Evolutionary conservation across 805 yeast species (phyloP), one percentile per base, ranked within the genome.

Genomic region (Monosporozyma unispora): DNA sequence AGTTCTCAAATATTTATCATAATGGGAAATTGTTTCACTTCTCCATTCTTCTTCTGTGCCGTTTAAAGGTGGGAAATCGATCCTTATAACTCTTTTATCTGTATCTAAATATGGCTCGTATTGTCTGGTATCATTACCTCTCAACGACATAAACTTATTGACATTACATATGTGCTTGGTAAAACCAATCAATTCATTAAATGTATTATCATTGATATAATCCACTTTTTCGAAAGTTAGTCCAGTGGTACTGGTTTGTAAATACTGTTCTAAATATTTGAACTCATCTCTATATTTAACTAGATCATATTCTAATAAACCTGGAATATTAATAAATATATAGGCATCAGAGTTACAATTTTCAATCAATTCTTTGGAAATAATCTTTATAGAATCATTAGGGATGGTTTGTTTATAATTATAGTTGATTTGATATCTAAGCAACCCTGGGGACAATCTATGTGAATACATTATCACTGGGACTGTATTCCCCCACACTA

Each of bases 41-140:
- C 78, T 52, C 12, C 47, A 55, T 3, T 61, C 61, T 7, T 69
- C 64, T 21, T 60, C 62, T 25, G 52, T 58, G 0, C 70, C 66
- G 28, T 61, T 62, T 35, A 52, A 57, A 0, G 77, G 73, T 2
- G 80, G 75, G 51, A 84, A 72, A 37, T 81, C 73, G 9, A 89
- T 66, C 16, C 73, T 67, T 27, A 91, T 76, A 11, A 87, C 74
- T 53, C 95, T 72, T 21, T 78, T 79, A 23, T 76, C 67, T 1
- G 80, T 68, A 59, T 87, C 96, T 37, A 78, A 72, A 62, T 84
- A 86, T 2, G 78, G 76, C 22, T 77, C 72, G 49, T 71, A 78
- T 11, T 72, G 70, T 6, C 74, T 79, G 3, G 69, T 62, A 41
- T 69, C 68, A 23, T 67, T 66, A 12, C 73, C 71, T 5, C 50